Percentiles rank a stretch among this genome's conserved stretches.
Conservation (phyloP, 2,329 filamentous ascomycete species). For the Aaosphaeria pasadenensis region DNA sequence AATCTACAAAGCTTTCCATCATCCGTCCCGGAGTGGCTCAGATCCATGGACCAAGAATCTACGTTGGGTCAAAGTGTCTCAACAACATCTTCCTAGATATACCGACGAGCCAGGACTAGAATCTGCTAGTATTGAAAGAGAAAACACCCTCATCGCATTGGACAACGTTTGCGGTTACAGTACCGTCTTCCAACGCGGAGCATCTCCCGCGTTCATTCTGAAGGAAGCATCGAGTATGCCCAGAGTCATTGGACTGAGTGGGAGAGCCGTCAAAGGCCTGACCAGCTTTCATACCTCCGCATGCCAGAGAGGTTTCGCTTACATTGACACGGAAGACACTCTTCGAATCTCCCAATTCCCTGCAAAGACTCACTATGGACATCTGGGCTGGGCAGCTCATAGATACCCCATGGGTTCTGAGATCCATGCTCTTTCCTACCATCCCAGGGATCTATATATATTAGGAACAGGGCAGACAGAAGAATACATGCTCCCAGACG, state of each 20-base stretch:
- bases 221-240: slow-evolving; percentile 77
- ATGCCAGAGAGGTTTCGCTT: slow-evolving; percentile 80
- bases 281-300: slow-evolving; percentile 73
- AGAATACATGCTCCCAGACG: slow-evolving; percentile 79
- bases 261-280: slow-evolving; percentile 66
- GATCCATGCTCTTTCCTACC: slow-evolving; percentile 71
- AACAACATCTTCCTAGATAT: slow-evolving; percentile 63
- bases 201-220: slow-evolving; percentile 76
- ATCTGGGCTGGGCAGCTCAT: slow-evolving; percentile 71
- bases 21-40: slow-evolving; percentile 36
- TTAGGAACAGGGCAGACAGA: slow-evolving; percentile 66
- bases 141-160: slow-evolving; percentile 55
- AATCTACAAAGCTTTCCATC: slow-evolving; percentile 77
- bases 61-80: slow-evolving; percentile 73
- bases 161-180: slow-evolving; percentile 72
- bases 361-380: slow-evolving; percentile 62
- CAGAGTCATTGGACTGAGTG: slow-evolving; percentile 69
- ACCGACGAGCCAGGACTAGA: slow-evolving; percentile 49
- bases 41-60: slow-evolving; percentile 56
- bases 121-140: slow-evolving; percentile 42
- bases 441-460: slow-evolving; percentile 73
- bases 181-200: slow-evolving; percentile 77
- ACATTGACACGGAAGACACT: slow-evolving; percentile 67
- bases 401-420: slow-evolving; percentile 71
- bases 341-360: slow-evolving; percentile 74